Evolutionary conservation across 768 basidiomycete genomes (phyloP).

Genomic region (Podaxis sp.): DNA sequence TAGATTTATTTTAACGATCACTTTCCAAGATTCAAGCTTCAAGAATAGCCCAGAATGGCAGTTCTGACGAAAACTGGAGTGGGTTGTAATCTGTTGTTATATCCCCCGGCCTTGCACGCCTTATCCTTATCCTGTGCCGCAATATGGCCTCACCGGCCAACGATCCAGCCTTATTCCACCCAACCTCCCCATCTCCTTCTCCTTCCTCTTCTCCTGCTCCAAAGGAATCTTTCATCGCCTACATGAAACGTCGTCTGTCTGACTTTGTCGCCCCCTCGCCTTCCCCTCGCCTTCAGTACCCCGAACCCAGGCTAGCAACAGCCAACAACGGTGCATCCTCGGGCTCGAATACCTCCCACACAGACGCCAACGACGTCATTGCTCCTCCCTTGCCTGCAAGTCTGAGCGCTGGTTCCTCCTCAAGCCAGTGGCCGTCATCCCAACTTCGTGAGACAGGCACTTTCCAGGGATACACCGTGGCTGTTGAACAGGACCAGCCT

Average conservation of each 20-base stretch:
- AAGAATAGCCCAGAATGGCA: slow-evolving; percentile 4
- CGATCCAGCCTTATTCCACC: not conserved
- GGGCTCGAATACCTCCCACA: not conserved
- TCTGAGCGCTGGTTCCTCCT: not conserved
- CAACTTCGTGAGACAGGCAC: not conserved
- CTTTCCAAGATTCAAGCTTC: not conserved
- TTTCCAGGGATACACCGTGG: too few relatives aligned
- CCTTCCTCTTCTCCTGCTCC: not conserved
- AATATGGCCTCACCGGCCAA: not conserved
- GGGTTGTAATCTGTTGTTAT: not conserved
- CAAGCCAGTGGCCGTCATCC: not conserved
- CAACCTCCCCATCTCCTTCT: slow-evolving; percentile 1
- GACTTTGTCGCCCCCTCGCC: slow-evolving; percentile 21
- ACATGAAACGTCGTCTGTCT: slow-evolving; percentile 29
- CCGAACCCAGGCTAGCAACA: slow-evolving; percentile 6
- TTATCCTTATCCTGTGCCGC: not conserved
- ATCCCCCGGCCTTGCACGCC: not conserved
- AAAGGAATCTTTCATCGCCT: slow-evolving; percentile 20
- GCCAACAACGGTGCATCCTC: not conserved
- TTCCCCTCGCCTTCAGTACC: slow-evolving; percentile 11
- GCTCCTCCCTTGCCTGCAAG: not conserved
- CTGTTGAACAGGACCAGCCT: not conserved
- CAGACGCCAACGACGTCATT: slow-evolving; percentile 6
- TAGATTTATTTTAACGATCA: slow-evolving; percentile 8
- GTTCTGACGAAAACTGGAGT: not conserved